Evolutionary conservation across 306 rosid species (phyloP).

Genomic region (Lupinus albus): DNA sequence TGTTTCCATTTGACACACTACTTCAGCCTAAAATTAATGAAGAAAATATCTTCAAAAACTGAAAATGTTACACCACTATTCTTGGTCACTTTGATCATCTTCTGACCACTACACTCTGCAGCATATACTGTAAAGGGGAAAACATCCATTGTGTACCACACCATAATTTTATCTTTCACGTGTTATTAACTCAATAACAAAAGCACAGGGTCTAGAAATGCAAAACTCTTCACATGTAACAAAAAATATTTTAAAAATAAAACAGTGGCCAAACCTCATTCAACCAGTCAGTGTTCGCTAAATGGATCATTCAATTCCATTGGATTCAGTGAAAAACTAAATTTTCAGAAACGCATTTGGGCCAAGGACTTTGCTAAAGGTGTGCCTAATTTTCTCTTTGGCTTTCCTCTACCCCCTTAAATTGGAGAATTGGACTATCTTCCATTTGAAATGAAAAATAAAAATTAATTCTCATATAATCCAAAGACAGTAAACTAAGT

Average conservation of each 20-base stretch:
- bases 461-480: too few species aligned
- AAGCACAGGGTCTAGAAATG: conserved; percentile 23
- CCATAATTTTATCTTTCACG: conserved; percentile 23
- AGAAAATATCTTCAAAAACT: conserved; percentile 22
- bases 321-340: conserved; percentile 28
- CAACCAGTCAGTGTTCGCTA: background rate
- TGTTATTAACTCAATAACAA: conserved; percentile 16
- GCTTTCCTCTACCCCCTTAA: conserved; percentile 30
- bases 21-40: background rate
- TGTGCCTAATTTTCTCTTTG: conserved; percentile 5
- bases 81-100: conserved; percentile 13
- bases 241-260: conserved; percentile 6
- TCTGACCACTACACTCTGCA: background rate
- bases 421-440: conserved; percentile 9
- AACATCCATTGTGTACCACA: conserved; percentile 25
- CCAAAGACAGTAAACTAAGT: conserved; percentile 30
- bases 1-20: conserved; percentile 29
- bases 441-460: conserved; percentile 23
- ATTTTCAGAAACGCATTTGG: conserved; percentile 24
- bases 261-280: conserved; percentile 7
- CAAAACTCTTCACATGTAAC: background rate
- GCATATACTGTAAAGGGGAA: conserved; percentile 27
- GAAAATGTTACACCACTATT: conserved; percentile 23
- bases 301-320: background rate
- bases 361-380: conserved; percentile 5